Evolutionary conservation across 2,329 filamentous ascomycete species (phyloP).

Genomic region (Epicoccum nigrum): DNA sequence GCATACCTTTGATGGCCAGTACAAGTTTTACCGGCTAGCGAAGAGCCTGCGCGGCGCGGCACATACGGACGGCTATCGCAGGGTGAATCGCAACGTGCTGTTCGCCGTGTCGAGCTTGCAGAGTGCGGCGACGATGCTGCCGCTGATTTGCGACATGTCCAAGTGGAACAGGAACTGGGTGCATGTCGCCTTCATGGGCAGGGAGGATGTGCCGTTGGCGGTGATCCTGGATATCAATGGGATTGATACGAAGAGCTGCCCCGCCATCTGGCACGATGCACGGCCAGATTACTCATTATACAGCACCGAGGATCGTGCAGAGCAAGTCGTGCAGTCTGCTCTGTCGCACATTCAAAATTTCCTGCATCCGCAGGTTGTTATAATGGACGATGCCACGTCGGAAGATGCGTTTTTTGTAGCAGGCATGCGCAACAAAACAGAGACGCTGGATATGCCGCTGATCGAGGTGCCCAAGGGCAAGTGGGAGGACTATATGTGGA

Average conservation of each 20-base stretch:
- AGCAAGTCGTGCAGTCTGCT: conserved; percentile 66
- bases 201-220: conserved; percentile 70
- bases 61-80: conserved; percentile 58
- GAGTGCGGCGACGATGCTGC: conserved; percentile 75
- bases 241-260: conserved; percentile 70
- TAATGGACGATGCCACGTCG: conserved; percentile 69
- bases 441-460: conserved; percentile 62
- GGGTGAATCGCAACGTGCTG: conserved; percentile 72
- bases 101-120: conserved; percentile 78
- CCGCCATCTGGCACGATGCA: conserved; percentile 72
- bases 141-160: conserved; percentile 88
- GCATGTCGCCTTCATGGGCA: conserved; percentile 80
- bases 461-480: conserved; percentile 74
- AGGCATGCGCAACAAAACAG: conserved; percentile 63
- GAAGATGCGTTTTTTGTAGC: conserved; percentile 74
- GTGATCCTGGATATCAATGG: conserved; percentile 79
- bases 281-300: conserved; percentile 73
- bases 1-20: conserved; percentile 67
- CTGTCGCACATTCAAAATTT: conserved; percentile 74
- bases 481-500: conserved; percentile 72
- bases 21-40: conserved; percentile 71
- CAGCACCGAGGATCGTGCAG: conserved; percentile 74
- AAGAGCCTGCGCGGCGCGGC: conserved; percentile 66
- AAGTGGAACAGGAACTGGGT: conserved; percentile 71
- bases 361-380: conserved; percentile 76